Evolutionary conservation across 352 stramenopile genomes (phyloP), one percentile per base, ranked within the genome.

Genomic region (Globisporangium solare): DNA sequence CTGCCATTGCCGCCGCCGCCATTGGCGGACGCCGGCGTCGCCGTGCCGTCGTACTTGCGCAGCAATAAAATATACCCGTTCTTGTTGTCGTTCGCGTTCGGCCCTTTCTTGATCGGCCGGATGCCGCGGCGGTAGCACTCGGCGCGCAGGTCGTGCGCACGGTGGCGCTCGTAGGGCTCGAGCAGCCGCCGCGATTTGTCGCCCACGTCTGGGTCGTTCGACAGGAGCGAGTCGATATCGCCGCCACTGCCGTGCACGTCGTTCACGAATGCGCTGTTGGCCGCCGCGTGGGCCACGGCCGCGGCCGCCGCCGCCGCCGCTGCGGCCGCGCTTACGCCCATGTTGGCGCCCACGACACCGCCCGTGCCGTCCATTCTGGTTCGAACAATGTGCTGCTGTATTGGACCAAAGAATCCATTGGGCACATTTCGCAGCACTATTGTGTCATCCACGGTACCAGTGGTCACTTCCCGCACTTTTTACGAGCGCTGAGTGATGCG

Each of bases 41-140:
- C 41, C 14, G 67, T 70, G 37, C 70, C 70, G 62, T 89, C 79
- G 51, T 74, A 73, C 69, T 81, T 76, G 50, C 81, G 76, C 47
- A 92, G 60, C 45, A 92, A 61, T 21, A 82, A 32, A 49, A 92
- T 83, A 66, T 92, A 92, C 15, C 81, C 81, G 66, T 69, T 76
- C 73, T 92, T 92, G 66, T 92, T 92, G 73, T 92, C 81, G 61
- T 92, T 92, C n/a, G 81, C 79, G 47, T 88, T 74, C 3, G 81
- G 81, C 1, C 81, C 81, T 73, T 89, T 92, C 68, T 91, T 92
- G 52, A 88, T 85, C 24, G 81, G 81, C 0, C 81, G 81, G 52
- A 92, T 72, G 24, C 81, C 75, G 24, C 81, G 77, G 12, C 76
- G 79, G 63, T 92, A 92, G 67, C 81, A 92, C 71, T 92, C 81